Evolutionary conservation across 441 rosid species (phyloP).

Genomic region (Euphorbia schlechtendalii): DNA sequence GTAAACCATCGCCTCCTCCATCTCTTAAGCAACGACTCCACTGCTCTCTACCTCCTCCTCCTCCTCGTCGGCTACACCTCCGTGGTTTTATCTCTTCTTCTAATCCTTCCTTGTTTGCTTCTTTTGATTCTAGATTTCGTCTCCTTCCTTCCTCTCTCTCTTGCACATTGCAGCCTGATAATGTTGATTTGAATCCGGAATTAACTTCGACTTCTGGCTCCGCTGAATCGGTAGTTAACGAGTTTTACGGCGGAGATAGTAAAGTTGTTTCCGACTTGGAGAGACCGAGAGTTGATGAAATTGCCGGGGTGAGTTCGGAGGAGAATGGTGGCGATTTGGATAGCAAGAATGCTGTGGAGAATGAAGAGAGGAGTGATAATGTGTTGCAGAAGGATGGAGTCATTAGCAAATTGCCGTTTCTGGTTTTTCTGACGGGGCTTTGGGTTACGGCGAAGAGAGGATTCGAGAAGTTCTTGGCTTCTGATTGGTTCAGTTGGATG

Average conservation of each 20-base stretch:
- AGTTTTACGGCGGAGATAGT: not conserved
- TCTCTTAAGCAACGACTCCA: conserved; percentile 9
- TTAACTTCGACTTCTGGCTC: conserved; percentile 15
- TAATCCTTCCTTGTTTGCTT: conserved; percentile 23
- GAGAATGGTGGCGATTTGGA: conserved; percentile 17
- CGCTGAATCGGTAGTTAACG: not conserved
- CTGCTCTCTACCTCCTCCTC: conserved; percentile 8
- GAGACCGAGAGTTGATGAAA: conserved; percentile 12
- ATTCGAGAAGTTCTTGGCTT: conserved; percentile 41
- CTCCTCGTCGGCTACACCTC: not conserved
- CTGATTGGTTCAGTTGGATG: conserved; percentile 70
- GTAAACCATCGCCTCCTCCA: conserved; percentile 30
- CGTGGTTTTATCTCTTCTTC: conserved; percentile 17
- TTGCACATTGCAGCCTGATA: conserved; percentile 56
- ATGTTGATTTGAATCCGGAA: conserved; percentile 32
- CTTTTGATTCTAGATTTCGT: conserved; percentile 22
- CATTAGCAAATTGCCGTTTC: conserved; percentile 30
- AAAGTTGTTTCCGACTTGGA: conserved; percentile 15
- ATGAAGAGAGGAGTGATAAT: conserved; percentile 18
- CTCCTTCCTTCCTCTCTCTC: conserved; percentile 22
- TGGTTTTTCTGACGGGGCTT: conserved; percentile 54
- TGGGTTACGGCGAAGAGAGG: conserved; percentile 51
- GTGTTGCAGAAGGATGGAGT: conserved; percentile 22
- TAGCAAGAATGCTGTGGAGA: conserved; percentile 23
- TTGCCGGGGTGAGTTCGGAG: conserved; percentile 11